Conservation (phyloP, 2,329 filamentous ascomycete species). For the Magnaporthiopsis incrustans region DNA sequence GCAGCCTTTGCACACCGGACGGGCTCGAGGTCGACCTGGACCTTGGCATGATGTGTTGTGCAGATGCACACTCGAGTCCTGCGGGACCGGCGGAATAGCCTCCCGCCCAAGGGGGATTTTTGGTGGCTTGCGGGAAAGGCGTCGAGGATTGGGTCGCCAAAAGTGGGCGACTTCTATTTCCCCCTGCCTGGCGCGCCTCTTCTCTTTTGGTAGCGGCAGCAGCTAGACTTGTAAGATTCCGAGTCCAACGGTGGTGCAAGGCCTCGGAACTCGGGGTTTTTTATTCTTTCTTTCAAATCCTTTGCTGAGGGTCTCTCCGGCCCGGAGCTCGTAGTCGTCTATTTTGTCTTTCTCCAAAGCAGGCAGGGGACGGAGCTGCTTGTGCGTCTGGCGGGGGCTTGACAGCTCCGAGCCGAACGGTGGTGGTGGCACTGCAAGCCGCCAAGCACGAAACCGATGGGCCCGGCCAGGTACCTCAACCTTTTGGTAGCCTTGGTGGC, state of each 20-base stretch:
- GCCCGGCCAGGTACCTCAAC: background rate
- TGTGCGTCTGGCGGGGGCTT: background rate
- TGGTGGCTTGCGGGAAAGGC: background rate
- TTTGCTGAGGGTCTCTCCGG: background rate
- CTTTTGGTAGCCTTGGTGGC: background rate
- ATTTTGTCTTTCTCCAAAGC: background rate
- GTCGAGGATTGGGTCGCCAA: background rate
- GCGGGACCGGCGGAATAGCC: background rate
- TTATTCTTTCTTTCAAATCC: background rate
- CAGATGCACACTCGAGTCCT: background rate
- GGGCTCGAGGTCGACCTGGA: constrained; percentile 6
- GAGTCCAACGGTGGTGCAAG: background rate
- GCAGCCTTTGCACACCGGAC: constrained; percentile 27
- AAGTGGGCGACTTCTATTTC: background rate
- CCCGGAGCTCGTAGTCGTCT: background rate
- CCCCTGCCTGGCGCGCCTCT: background rate
- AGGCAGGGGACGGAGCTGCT: background rate
- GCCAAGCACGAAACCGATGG: background rate
- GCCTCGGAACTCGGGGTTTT: background rate
- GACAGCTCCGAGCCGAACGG: background rate
- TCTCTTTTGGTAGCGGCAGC: background rate
- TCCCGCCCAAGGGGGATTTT: background rate
- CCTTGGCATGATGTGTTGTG: constrained; percentile 8
- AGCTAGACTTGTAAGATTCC: background rate
- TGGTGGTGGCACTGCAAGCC: background rate